A percentile compares a stretch with the other conserved stretches of the same genome.
Conservation (phyloP, 179 eudicot species). For the Dionaea muscipula region DNA sequence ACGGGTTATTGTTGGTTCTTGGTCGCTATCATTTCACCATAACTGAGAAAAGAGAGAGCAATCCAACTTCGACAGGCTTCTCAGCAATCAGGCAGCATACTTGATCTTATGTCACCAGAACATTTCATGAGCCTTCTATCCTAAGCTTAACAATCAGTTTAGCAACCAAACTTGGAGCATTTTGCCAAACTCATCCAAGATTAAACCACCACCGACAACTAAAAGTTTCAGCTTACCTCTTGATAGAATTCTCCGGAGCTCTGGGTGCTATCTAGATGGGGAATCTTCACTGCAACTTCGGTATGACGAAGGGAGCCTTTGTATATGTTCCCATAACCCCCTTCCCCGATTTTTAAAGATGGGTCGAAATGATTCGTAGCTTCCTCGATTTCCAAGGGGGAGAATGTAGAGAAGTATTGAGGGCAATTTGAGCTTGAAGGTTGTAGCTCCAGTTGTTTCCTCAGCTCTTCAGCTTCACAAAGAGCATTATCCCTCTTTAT, state of each 20-base stretch:
- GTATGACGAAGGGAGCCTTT: constrained; percentile 53
- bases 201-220: neutral
- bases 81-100: too few species aligned
- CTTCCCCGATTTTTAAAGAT: constrained; percentile 58
- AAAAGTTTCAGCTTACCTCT: constrained; percentile 38
- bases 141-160: too few species aligned
- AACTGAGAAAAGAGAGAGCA: too few species aligned
- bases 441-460: constrained; percentile 24
- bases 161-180: neutral
- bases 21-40: too few species aligned
- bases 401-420: constrained; percentile 40
- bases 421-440: constrained; percentile 22
- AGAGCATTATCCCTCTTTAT: constrained; percentile 49
- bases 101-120: too few species aligned
- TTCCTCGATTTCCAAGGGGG: constrained; percentile 45
- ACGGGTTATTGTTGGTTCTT: too few species aligned
- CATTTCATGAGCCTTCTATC: too few species aligned
- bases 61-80: too few species aligned
- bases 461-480: constrained; percentile 35
- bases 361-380: constrained; percentile 51
- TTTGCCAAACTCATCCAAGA: neutral
- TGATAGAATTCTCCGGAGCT: constrained; percentile 55
- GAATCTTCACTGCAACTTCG: constrained; percentile 63
- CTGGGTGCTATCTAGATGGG: constrained; percentile 42
- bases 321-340: constrained; percentile 60